Evolutionary conservation across 1,284 basidiomycete genomes (phyloP).

Genomic region (Cryptococcus sp.): DNA sequence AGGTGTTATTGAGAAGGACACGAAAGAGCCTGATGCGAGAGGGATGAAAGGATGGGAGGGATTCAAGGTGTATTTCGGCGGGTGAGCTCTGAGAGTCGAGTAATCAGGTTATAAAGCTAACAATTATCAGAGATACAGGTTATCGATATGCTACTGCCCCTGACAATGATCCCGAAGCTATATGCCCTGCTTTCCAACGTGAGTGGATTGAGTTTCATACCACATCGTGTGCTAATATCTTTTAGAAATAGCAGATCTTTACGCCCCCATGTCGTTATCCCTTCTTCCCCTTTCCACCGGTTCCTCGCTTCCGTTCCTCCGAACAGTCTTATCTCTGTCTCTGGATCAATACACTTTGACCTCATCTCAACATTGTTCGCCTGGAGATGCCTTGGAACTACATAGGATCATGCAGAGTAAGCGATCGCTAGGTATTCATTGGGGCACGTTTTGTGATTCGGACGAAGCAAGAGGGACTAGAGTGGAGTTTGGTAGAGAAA

Average conservation of each 20-base stretch:
- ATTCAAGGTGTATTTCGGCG: constrained; percentile 45
- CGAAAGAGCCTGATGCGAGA: constrained; percentile 7
- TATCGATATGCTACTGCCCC: constrained; percentile 45
- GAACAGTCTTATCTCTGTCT: constrained; percentile 40
- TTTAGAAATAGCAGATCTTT: constrained; percentile 39
- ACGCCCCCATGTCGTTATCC: constrained; percentile 38
- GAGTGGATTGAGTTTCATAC: neutral
- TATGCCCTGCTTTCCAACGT: constrained; percentile 46
- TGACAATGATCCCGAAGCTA: constrained; percentile 29
- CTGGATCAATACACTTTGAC: constrained; percentile 48
- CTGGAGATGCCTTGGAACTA: constrained; percentile 43
- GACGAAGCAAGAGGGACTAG: constrained; percentile 43
- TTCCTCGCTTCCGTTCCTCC: constrained; percentile 44
- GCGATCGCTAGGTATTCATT: constrained; percentile 43
- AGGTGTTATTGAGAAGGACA: constrained; percentile 28
- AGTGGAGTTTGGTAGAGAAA: constrained; percentile 41
- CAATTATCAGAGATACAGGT: constrained; percentile 39
- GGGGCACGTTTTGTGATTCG: constrained; percentile 47
- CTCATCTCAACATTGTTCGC: constrained; percentile 42
- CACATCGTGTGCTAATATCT: neutral
- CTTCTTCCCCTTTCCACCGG: constrained; percentile 45
- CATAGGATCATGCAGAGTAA: constrained; percentile 29
- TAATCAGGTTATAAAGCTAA: neutral
- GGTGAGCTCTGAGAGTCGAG: constrained; percentile 19
- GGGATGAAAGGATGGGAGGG: constrained; percentile 32